phyloP scores from a whole-genome alignment of 495 filamentous ascomycete species.

The Neurospora sp. region DNA sequence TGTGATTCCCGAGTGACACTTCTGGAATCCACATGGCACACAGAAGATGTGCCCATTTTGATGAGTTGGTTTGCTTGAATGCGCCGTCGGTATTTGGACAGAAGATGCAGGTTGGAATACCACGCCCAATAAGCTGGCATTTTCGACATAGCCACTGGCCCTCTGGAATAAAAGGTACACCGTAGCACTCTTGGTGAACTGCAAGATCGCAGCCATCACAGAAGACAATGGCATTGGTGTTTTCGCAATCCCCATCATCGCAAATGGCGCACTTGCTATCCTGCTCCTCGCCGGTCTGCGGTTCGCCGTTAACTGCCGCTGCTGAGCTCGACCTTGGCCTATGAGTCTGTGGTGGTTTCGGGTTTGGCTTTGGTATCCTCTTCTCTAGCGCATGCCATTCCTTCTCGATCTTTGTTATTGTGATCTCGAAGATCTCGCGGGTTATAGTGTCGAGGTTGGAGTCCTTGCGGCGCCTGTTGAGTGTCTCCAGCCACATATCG shows the following conservation, averaged over 20 bases:
- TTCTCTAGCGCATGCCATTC: constrained; percentile 97
- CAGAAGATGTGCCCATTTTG: constrained; percentile 91
- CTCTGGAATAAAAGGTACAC: constrained; percentile 96
- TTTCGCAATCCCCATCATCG: constrained; percentile 97
- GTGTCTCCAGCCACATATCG: constrained; percentile 83
- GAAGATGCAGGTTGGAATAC: constrained; percentile 91
- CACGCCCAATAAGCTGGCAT: constrained; percentile 88
- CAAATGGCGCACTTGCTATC: constrained; percentile 97
- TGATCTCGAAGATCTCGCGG: constrained; percentile 89
- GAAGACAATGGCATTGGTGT: constrained; percentile 99
- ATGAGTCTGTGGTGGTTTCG: constrained; percentile 88
- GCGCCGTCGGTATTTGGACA: constrained; percentile 96
- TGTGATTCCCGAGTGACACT: constrained; percentile 87
- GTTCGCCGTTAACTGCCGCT: constrained; percentile 84
- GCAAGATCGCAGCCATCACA: constrained; percentile 97
- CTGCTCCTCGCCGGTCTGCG: constrained; percentile 81
- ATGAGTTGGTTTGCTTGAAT: constrained; percentile 94
- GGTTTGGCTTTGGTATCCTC: constrained; percentile 89
- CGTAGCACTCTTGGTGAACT: constrained; percentile 98
- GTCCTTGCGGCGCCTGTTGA: constrained; percentile 65
- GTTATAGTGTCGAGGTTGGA: constrained; percentile 72
- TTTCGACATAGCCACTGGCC: constrained; percentile 98
- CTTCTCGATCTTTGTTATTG: constrained; percentile 97
- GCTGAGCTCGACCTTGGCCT: constrained; percentile 84
- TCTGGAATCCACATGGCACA: constrained; percentile 99